Evolutionary conservation across 2,329 filamentous ascomycete species (phyloP), one percentile per base, ranked within the genome.

Genomic region (Cytospora paraplurivora): DNA sequence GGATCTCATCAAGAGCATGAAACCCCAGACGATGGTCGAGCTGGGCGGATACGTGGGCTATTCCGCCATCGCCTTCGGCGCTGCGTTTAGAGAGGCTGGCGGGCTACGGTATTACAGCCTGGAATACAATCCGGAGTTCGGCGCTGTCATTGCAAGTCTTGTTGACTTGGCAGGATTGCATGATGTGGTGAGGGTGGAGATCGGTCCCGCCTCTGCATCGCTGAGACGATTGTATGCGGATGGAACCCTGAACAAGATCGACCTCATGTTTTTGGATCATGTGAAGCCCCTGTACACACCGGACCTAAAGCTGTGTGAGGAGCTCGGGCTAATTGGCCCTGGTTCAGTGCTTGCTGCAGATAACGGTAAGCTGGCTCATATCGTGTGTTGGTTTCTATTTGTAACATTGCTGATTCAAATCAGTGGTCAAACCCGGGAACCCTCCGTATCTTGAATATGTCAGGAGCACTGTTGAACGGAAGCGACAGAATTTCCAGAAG

Each of bases 11-110:
- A 78, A 79, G 21, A 79, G 89, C 67, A 77, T 82, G 55, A 90
- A 88, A 72, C 64, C 64, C 7, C 32, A 54, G 12, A 56, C 66
- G 34, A 67, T 70, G 56, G 82, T 94, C 54, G 91, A 96, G 72
- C 81, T 95, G 0, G 91, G 92, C 54, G 89, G 90, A 56, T 95
- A 94, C 74, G 82, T 93, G 21, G 91, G 91, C 50, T 95, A 95
- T 78, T 94, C 91, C 0, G 88, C 88, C 64, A 86, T 95, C 64
- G 80, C 92, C 1, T 94, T 93, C 71, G 89, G 85, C 52, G 81
- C 86, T 41, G 87, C 88, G 0, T 77, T 91, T 17, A 83, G 84
- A 63, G 62, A 82, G 56, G 82, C 82, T 3, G 89, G 88, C 12
- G 89, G 89, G 3, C 80, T 82, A 68, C 78, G 79, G 32, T 93